These are phyloP conservation scores for Ophiostoma triangulosporum DNA, from an alignment of 2,329 filamentous ascomycete genomes.

Conservation along the genomic window DNA sequence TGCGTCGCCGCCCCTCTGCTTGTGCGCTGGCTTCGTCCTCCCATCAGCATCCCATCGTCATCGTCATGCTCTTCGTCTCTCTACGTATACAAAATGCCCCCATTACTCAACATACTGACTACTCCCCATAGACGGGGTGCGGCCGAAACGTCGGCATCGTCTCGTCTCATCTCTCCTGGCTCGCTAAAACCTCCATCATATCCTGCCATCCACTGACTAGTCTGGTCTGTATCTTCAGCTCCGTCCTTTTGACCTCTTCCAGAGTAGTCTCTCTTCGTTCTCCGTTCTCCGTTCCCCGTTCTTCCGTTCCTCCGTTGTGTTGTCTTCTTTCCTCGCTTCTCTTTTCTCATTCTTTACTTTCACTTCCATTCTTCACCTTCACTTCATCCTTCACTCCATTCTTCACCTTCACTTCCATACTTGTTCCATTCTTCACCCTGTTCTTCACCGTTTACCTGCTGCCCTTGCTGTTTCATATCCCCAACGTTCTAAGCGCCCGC, in stretches of 20 bases:
- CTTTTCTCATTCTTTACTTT: background rate
- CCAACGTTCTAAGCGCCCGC: background rate
- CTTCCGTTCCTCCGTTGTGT: background rate
- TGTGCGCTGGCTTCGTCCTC: background rate
- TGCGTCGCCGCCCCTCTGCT: background rate
- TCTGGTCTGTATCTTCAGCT: background rate
- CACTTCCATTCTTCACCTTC: background rate
- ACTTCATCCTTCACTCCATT: too few species aligned
- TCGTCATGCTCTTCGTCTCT: background rate
- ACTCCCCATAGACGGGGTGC: background rate
- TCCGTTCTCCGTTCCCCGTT: background rate
- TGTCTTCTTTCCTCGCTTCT: background rate
- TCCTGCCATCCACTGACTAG: background rate
- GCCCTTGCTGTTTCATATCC: background rate
- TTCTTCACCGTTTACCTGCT: background rate
- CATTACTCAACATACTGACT: too few species aligned
- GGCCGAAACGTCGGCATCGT: background rate
- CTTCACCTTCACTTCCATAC: too few species aligned
- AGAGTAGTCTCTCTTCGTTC: background rate
- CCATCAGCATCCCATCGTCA: background rate
- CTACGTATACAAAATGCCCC: too few species aligned
- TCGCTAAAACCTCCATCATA: background rate
- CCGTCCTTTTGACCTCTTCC: background rate
- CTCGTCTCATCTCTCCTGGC: background rate
- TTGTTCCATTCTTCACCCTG: too few species aligned